phyloP scores from a whole-genome alignment of 331 rosid species.

The Malus hybrid region DNA sequence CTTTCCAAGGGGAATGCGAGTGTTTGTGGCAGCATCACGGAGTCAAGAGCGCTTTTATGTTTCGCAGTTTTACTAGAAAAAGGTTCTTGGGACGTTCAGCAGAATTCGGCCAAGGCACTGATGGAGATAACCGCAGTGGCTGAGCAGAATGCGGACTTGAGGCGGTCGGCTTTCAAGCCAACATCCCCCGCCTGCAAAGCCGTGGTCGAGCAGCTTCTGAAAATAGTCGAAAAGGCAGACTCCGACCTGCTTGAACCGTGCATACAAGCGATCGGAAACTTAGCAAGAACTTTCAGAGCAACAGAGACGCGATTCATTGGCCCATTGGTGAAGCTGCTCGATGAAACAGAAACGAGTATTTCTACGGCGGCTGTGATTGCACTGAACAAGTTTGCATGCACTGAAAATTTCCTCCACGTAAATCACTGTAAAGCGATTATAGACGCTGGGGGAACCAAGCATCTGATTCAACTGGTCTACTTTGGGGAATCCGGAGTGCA shows the following conservation, averaged over 20 bases:
- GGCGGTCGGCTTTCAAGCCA: constrained; percentile 73
- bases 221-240: constrained; percentile 27
- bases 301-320: constrained; percentile 51
- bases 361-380: constrained; percentile 35
- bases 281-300: constrained; percentile 69
- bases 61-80: constrained; percentile 66
- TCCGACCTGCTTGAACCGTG: constrained; percentile 38
- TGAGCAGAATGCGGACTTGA: constrained; percentile 42
- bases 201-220: constrained; percentile 49
- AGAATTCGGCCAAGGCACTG: constrained; percentile 47
- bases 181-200: constrained; percentile 71
- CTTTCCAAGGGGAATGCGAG: constrained; percentile 37
- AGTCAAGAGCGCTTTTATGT: constrained; percentile 68
- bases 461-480: constrained; percentile 45
- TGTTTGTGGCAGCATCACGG: constrained; percentile 49
- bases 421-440: constrained; percentile 63
- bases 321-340: constrained; percentile 55
- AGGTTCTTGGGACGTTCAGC: constrained; percentile 40
- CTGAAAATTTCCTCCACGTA: constrained; percentile 46
- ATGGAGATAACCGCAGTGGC: constrained; percentile 66
- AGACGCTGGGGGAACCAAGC: constrained; percentile 49
- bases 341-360: constrained; percentile 39
- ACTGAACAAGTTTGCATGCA: constrained; percentile 44
- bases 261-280: constrained; percentile 41
- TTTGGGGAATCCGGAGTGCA: constrained; percentile 52